Percentiles rank a stretch among this genome's conserved stretches.
Conservation (phyloP, 495 filamentous ascomycete genomes). For the Lentithecium fluviatile region DNA sequence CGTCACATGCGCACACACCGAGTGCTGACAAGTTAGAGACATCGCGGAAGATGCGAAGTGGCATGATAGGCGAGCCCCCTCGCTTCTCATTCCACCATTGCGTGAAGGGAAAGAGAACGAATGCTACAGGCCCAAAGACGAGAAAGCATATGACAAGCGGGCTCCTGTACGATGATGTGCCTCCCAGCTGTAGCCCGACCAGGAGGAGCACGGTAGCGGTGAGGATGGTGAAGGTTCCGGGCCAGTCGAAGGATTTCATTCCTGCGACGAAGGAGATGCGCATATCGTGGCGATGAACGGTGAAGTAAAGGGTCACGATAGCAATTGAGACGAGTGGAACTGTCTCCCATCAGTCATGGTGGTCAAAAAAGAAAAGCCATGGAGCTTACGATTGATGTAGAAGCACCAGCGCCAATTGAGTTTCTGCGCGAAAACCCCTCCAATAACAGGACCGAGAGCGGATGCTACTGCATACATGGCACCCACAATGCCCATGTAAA, state of each 20-base stretch:
- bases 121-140: conserved; percentile 18
- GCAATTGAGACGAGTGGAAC: conserved; percentile 25
- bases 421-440: conserved; percentile 68
- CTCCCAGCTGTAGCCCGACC: conserved; percentile 32
- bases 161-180: conserved; percentile 3
- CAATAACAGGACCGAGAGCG: conserved; percentile 71
- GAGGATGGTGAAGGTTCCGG: conserved; percentile 27
- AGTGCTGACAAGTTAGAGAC: conserved; percentile 19
- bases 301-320: conserved; percentile 26
- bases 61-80: conserved; percentile 27
- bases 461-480: conserved; percentile 73
- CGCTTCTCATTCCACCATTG: conserved; percentile 15
- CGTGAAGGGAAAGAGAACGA: conserved; percentile 17
- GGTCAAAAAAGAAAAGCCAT: too few species aligned
- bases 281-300: conserved; percentile 19
- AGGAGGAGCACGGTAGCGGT: conserved; percentile 29
- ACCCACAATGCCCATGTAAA: conserved; percentile 65
- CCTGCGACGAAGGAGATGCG: conserved; percentile 23
- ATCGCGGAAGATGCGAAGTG: conserved; percentile 34
- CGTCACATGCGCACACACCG: conserved; percentile 31
- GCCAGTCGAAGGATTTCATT: conserved; percentile 30
- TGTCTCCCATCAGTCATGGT: conserved; percentile 8
- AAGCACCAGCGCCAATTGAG: conserved; percentile 50
- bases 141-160: conserved; percentile 24
- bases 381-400: conserved; percentile 34